These are phyloP conservation scores for Geranomyces variabilis DNA, from an alignment of 192 early-diverging fungal genomes.

Conservation along the genomic window DNA sequence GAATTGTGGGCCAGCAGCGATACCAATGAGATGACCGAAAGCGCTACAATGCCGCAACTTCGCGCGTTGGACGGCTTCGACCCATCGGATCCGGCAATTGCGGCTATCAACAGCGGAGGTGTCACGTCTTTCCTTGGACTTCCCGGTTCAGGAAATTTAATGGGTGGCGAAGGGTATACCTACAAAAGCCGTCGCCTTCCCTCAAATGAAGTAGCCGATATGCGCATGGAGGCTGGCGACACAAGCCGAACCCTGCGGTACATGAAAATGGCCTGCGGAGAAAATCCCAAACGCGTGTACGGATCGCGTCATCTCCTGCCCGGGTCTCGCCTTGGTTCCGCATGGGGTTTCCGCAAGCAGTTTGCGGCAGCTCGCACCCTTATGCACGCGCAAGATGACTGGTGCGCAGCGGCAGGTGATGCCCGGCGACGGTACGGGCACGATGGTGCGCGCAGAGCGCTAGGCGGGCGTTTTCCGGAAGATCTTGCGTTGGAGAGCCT, in stretches of 20 bases:
- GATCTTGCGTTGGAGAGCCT: constrained; percentile 62
- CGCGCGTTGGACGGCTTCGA: constrained; percentile 71
- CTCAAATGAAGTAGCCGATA: constrained; percentile 64
- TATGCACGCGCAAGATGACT: constrained; percentile 60
- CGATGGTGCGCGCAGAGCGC: constrained; percentile 39
- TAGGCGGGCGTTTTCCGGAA: constrained; percentile 62
- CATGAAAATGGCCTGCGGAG: constrained; percentile 83
- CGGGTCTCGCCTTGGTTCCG: constrained; percentile 59
- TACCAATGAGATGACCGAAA: constrained; percentile 67
- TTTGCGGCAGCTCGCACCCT: constrained; percentile 58
- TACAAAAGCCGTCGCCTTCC: constrained; percentile 64
- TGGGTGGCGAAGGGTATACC: constrained; percentile 74
- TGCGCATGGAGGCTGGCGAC: constrained; percentile 61
- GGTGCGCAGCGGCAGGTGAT: constrained; percentile 52
- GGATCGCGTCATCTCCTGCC: constrained; percentile 38
- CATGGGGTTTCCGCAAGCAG: constrained; percentile 64
- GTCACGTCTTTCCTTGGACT: constrained; percentile 75
- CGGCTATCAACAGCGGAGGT: constrained; percentile 65
- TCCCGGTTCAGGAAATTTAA: constrained; percentile 75
- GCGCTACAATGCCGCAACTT: constrained; percentile 64
- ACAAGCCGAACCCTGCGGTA: constrained; percentile 59
- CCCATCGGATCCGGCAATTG: constrained; percentile 59
- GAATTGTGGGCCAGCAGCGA: constrained; percentile 55
- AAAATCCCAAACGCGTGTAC: constrained; percentile 68
- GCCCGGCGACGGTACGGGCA: constrained; percentile 29